Evolutionary conservation across 305 asterid species (phyloP), one percentile per base, ranked within the genome.

Genomic region (Euphrasia arctica): DNA sequence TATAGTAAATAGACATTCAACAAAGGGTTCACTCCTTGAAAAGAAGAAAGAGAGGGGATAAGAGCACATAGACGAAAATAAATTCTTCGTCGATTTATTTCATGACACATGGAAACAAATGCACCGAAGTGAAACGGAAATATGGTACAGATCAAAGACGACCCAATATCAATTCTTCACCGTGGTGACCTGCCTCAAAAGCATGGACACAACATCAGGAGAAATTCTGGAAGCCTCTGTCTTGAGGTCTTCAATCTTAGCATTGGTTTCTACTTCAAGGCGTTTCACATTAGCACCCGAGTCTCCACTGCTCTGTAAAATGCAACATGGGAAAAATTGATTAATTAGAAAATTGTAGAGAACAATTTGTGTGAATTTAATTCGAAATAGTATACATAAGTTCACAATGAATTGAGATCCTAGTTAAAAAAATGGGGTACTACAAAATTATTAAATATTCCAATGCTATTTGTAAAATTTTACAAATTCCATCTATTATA

Each of bases 231-330:
- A 70, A 18, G 99, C 81, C 79, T 90, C 87, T n/a, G 72, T 64
- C 79, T 88, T 88, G 54, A 93, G 84, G 70, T 90, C 83, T 18
- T 69, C 31, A 63, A 93, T 88, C 80, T 85, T 93, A 27, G 25
- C 84, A 3, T 66, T 79, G 0, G 99, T 93, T 77, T 93, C 99
- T 65, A 66, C 71, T 62, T 90, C 96, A 66, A 87, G 95, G 65
- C 88, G 95, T 75, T 88, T 88, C 69, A 84, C 91, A 69, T 83
- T 88, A 60, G 91, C 94, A 68, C 96, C 96, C 0, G 89, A 82
- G 76, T 85, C 90, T 65, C 95, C 97, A 25, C 96, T 93, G 68
- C 77, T 88, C 99, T 93, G 88, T 66, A 57, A 14, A 49, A 64
- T n/a, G 54, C 31, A 54, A 2, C 22, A 64, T 1, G 52, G 52